phyloP scores from a whole-genome alignment of 139 green algal genomes.

The Volvox reticuliferus region DNA sequence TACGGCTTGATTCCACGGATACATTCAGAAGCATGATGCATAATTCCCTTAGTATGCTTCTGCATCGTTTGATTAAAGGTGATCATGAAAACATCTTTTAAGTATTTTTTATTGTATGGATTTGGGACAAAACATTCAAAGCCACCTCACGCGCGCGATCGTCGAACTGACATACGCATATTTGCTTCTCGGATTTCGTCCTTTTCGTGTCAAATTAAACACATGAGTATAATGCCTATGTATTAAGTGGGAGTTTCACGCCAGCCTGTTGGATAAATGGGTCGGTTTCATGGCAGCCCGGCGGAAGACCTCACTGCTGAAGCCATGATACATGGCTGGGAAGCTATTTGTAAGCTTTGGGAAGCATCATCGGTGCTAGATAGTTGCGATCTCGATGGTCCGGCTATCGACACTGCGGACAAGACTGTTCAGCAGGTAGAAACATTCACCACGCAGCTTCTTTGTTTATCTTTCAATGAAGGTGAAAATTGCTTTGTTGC shows the following conservation, averaged over 20 bases:
- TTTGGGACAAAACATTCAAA: neutral
- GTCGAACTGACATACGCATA: too few relatives aligned
- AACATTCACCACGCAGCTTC: neutral
- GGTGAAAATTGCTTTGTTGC: too few relatives aligned
- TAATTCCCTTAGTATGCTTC: too few relatives aligned
- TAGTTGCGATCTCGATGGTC: neutral
- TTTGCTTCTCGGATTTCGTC: too few relatives aligned
- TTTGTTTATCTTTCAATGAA: neutral
- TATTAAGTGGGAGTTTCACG: neutral
- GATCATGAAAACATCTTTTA: too few relatives aligned
- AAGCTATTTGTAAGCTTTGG: slow-evolving; percentile 28
- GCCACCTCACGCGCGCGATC: too few relatives aligned
- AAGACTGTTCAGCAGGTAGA: neutral
- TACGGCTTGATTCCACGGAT: too few relatives aligned
- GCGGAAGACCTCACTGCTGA: neutral
- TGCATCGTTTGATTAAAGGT: too few relatives aligned
- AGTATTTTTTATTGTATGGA: neutral
- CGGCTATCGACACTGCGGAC: neutral
- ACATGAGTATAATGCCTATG: neutral
- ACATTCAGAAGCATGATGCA: too few relatives aligned
- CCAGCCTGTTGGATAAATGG: neutral
- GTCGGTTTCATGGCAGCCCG: neutral
- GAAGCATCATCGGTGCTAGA: neutral
- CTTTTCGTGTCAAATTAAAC: too few relatives aligned
- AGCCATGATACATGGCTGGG: slow-evolving; percentile 21